Evolutionary conservation across 805 yeast genomes (phyloP).

Genomic region (Saccharomycopsis sp.): DNA sequence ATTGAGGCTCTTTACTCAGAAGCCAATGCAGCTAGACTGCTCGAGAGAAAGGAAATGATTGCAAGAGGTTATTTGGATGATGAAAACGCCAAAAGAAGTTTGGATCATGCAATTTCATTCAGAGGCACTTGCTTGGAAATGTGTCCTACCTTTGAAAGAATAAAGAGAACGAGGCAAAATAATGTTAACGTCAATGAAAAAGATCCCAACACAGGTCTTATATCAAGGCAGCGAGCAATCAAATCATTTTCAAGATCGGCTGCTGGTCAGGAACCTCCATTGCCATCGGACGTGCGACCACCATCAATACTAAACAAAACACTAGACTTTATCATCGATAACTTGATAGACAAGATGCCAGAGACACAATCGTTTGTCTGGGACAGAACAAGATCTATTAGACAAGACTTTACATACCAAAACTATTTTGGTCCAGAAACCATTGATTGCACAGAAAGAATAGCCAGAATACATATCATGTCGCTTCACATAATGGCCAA

Average conservation of each 20-base stretch:
- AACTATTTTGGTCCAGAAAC: conserved; percentile 92
- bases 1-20: conserved; percentile 67
- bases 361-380: conserved; percentile 85
- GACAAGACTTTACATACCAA: conserved; percentile 96
- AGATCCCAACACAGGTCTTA: conserved; percentile 45
- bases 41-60: conserved; percentile 75
- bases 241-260: conserved; percentile 96
- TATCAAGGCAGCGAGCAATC: conserved; percentile 55
- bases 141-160: conserved; percentile 93
- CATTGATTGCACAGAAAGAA: conserved; percentile 82
- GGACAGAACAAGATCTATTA: conserved; percentile 94
- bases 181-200: conserved; percentile 74
- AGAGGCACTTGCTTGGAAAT: conserved; percentile 84
- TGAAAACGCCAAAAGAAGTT: conserved; percentile 69
- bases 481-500: conserved; percentile 79
- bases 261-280: conserved; percentile 96
- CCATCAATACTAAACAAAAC: conserved; percentile 65
- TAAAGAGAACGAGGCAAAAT: conserved; percentile 77
- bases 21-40: conserved; percentile 62
- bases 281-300: conserved; percentile 96
- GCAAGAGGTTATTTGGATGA: conserved; percentile 73
- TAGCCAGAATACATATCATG: conserved; percentile 78
- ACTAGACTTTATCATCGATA: conserved; percentile 59
- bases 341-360: conserved; percentile 59
- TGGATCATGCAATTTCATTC: conserved; percentile 83